Conservation (phyloP, 345 rosid genomes). For the Mallotus nudiflorus region DNA sequence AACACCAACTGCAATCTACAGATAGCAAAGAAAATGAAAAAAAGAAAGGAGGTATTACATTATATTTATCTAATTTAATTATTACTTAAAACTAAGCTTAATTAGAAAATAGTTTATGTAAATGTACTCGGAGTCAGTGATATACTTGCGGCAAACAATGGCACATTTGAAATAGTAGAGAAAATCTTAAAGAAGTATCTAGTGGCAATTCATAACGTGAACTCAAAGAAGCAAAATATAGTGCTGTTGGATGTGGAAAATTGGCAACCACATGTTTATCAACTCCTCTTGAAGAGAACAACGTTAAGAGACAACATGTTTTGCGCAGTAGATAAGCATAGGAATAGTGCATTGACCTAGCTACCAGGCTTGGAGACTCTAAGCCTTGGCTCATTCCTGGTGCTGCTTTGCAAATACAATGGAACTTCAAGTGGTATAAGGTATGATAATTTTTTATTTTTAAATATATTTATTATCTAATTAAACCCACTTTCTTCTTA, state of each 20-base stretch:
- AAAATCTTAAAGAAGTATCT: conserved; percentile 28
- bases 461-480: no score
- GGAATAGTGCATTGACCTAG: conserved; percentile 54
- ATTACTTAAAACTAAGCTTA: no score
- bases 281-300: conserved; percentile 23
- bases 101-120: no score
- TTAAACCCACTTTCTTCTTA: no score
- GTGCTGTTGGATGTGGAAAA: conserved; percentile 53
- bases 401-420: conserved; percentile 59
- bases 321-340: conserved; percentile 35
- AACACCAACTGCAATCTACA: not conserved
- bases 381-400: conserved; percentile 57
- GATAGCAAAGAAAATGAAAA: not conserved
- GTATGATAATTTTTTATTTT: conserved; percentile 22
- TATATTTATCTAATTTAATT: no score
- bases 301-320: conserved; percentile 28
- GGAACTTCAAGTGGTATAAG: conserved; percentile 67
- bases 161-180: conserved; percentile 32
- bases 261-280: conserved; percentile 44
- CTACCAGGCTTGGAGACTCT: conserved; percentile 42
- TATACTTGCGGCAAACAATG: conserved; percentile 38
- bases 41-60: no score
- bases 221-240: conserved; percentile 29
- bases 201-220: conserved; percentile 28
- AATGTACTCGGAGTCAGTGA: conserved; percentile 5